These are phyloP conservation scores for Lyophyllum shimeji DNA, from an alignment of 768 basidiomycete species.

Conservation along the genomic window DNA sequence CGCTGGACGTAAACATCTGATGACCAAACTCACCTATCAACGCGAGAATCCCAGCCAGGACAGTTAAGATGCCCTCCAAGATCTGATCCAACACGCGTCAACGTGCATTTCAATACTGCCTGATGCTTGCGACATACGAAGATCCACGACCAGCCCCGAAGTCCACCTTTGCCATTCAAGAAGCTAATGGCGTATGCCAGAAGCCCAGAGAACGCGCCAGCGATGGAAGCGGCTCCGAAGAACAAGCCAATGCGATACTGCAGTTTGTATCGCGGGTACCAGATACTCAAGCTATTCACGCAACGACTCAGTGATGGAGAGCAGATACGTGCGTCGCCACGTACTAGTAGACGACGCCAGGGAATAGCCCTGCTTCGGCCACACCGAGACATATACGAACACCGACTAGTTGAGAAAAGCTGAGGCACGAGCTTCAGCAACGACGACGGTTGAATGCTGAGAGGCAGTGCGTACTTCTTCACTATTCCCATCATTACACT, in stretches of 20 bases:
- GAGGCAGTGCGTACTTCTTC: conserved; percentile 43
- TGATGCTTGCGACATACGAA: conserved; percentile 41
- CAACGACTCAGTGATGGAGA: background rate
- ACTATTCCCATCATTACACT: conserved; percentile 71
- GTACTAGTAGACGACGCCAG: conserved; percentile 74
- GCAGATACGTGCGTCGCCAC: conserved; percentile 12
- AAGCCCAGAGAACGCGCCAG: conserved; percentile 63
- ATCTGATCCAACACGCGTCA: conserved; percentile 37
- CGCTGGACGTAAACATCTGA: background rate
- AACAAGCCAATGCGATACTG: conserved; percentile 64
- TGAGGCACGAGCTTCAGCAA: conserved; percentile 19
- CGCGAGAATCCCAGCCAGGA: conserved; percentile 52
- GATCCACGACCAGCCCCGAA: conserved; percentile 68
- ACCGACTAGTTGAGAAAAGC: conserved; percentile 62
- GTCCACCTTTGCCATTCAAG: conserved; percentile 44
- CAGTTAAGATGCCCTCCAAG: conserved; percentile 63
- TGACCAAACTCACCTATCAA: conserved; percentile 39
- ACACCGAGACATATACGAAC: conserved; percentile 59
- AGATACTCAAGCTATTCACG: conserved; percentile 51
- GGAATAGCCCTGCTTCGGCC: conserved; percentile 71
- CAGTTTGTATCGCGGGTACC: conserved; percentile 65
- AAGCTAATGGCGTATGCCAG: conserved; percentile 56
- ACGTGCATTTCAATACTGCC: background rate
- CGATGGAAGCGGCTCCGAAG: conserved; percentile 63
- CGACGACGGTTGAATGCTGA: background rate